phyloP scores from a whole-genome alignment of 768 basidiomycete genomes.

The Lactarius akahatsu region DNA sequence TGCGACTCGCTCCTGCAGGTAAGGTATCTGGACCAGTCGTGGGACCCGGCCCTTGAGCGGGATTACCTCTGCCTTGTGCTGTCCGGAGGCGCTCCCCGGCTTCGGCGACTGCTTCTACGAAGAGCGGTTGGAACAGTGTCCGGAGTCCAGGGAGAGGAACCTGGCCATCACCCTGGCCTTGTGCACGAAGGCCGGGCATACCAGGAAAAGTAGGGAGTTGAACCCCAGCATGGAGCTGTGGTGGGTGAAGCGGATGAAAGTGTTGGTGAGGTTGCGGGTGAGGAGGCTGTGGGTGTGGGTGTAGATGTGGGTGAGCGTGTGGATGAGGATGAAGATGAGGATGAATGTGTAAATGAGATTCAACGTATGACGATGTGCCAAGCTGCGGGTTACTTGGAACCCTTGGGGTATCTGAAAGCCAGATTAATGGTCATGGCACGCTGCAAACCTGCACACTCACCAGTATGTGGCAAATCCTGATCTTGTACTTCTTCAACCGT shows the following conservation, averaged over 20 bases:
- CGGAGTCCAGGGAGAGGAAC: constrained; percentile 26
- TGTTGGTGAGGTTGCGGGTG: constrained; percentile 8
- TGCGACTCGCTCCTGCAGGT: constrained; percentile 1
- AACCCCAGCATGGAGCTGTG: background rate
- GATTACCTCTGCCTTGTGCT: constrained; percentile 12
- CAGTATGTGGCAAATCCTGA: constrained; percentile 5
- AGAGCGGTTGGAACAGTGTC: constrained; percentile 25
- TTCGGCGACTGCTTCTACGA: constrained; percentile 23
- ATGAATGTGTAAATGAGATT: constrained; percentile 8
- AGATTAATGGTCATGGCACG: background rate
- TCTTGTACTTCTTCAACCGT: constrained; percentile 25
- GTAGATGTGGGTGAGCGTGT: constrained; percentile 9
- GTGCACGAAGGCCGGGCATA: constrained; percentile 25
- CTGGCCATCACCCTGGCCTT: constrained; percentile 25
- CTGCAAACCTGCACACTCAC: constrained; percentile 12
- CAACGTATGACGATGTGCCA: background rate
- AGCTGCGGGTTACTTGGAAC: background rate
- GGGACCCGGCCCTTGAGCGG: constrained; percentile 14
- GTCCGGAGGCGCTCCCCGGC: constrained; percentile 21
- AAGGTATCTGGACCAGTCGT: background rate
- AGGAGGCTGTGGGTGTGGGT: background rate
- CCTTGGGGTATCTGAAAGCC: constrained; percentile 8
- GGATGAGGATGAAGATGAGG: constrained; percentile 7
- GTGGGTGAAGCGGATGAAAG: constrained; percentile 3
- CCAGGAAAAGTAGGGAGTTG: constrained; percentile 16